phyloP scores from a whole-genome alignment of 768 basidiomycete species.

The Tremella fuciformis region DNA sequence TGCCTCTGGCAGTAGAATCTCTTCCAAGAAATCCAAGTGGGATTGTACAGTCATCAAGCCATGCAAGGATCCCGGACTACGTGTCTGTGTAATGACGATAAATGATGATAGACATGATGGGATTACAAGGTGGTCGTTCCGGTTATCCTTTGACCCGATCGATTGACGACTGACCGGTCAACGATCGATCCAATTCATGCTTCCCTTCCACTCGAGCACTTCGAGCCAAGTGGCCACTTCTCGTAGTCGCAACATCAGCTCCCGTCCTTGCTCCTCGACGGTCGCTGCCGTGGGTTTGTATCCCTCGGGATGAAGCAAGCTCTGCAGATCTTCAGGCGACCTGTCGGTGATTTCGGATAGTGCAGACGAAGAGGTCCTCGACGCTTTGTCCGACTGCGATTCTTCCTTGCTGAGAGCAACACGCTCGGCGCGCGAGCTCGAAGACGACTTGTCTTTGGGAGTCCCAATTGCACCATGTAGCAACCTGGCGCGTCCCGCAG shows the following conservation, averaged over 20 bases:
- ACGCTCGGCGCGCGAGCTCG: no score
- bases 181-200: slow-evolving; percentile 12
- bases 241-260: slow-evolving; percentile 14
- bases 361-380: not conserved
- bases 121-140: not conserved
- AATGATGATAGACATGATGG: not conserved
- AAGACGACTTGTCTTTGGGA: no score
- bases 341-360: not conserved
- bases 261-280: slow-evolving; percentile 22
- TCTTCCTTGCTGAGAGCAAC: no score
- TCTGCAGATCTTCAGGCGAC: slow-evolving; percentile 14
- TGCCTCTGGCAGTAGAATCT: no score
- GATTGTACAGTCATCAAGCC: no score
- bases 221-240: slow-evolving; percentile 32
- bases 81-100: no score
- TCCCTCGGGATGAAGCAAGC: slow-evolving; percentile 9
- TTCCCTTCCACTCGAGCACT: slow-evolving; percentile 36
- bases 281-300: slow-evolving; percentile 18
- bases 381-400: not conserved
- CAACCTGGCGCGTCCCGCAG: not conserved
- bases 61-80: no score
- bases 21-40: no score
- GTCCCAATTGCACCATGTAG: no score
- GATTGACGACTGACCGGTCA: no score
- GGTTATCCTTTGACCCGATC: no score